Evolutionary conservation across 2,329 filamentous ascomycete species (phyloP).

Genomic region (Fusarium oligoseptatum): DNA sequence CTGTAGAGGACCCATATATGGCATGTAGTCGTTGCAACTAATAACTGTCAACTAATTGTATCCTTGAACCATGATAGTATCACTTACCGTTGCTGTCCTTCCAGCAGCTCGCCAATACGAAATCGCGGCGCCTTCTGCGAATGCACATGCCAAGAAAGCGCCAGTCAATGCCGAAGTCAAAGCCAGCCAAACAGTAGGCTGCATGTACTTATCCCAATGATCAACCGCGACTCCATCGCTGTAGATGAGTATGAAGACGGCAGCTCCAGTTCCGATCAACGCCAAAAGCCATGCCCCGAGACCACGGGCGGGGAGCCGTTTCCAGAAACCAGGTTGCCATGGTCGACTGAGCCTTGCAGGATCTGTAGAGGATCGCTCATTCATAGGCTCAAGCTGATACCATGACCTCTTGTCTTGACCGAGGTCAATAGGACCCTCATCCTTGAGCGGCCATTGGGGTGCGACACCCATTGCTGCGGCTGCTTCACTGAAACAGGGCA

Average conservation of each 20-base stretch:
- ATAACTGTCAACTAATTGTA: background rate
- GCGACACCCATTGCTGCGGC: background rate
- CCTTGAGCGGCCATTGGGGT: constrained; percentile 31
- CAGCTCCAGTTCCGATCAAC: constrained; percentile 26
- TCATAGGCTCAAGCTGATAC: constrained; percentile 27
- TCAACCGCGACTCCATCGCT: constrained; percentile 36
- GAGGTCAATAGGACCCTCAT: background rate
- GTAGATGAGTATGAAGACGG: constrained; percentile 28
- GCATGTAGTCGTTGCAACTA: constrained; percentile 35
- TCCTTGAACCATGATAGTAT: background rate
- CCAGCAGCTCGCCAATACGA: constrained; percentile 39
- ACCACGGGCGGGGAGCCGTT: constrained; percentile 29
- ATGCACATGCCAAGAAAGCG: constrained; percentile 35
- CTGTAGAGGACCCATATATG: constrained; percentile 37
- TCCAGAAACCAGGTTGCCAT: constrained; percentile 40
- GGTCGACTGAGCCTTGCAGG: constrained; percentile 32
- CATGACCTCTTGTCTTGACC: constrained; percentile 17
- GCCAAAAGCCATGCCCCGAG: constrained; percentile 35
- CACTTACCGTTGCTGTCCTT: constrained; percentile 32
- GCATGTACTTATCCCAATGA: constrained; percentile 34
- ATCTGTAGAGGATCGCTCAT: constrained; percentile 1
- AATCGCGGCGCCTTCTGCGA: constrained; percentile 37
- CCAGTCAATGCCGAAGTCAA: constrained; percentile 38
- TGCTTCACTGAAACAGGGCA: background rate
- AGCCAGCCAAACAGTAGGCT: constrained; percentile 39